Evolutionary conservation across 2,329 filamentous ascomycete species (phyloP), one percentile per base, ranked within the genome.

Genomic region (Cladobotryum protrusum): DNA sequence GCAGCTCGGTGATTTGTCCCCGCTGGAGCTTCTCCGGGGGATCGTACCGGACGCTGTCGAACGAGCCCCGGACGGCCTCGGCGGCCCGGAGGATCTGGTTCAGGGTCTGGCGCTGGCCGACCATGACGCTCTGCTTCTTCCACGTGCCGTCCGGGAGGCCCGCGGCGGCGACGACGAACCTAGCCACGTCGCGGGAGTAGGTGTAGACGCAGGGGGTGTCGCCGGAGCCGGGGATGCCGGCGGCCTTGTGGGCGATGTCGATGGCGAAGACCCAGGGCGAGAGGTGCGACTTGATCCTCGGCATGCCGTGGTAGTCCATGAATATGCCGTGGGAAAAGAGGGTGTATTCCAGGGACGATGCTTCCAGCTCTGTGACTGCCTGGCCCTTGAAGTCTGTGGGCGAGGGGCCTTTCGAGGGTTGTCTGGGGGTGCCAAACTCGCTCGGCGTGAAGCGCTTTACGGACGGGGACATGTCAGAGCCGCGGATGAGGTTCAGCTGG

Each of bases 371-470:
- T 24, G 11, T 24, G 14, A 44, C 14, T 6, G 42, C 15, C 9
- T 17, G 33, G 19, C 14, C 15, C 15, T 34, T 29, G 6, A 5
- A 29, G 6, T 29, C 24, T 6, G 24, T 29, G 3, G 24, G 24
- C 6, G 24, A 8, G 2, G 24, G 24, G 24, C 11, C 24, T 4
- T 29, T 29, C 7, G 11, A 8, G 24, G 24, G 24, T 9, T 29
- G 7, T 9, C 42, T 20, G 3, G 42, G 42, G 13, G 24, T 24
- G n/a, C 42, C 42, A 24, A 44, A 44, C 15, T 44, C 42, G 15
- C 42, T 44, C 11, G 42, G 42, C 15, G 24, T 44, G 19, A 44
- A 44, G 24, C 42, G 29, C n/a, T 44, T 44, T n/a, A 44, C 42
- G n/a, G 42, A 44, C 9, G 42, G 15, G n/a, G 42, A n/a, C 5